phyloP scores from a whole-genome alignment of 352 stramenopile genomes.

The Phytophthora palmivora region DNA sequence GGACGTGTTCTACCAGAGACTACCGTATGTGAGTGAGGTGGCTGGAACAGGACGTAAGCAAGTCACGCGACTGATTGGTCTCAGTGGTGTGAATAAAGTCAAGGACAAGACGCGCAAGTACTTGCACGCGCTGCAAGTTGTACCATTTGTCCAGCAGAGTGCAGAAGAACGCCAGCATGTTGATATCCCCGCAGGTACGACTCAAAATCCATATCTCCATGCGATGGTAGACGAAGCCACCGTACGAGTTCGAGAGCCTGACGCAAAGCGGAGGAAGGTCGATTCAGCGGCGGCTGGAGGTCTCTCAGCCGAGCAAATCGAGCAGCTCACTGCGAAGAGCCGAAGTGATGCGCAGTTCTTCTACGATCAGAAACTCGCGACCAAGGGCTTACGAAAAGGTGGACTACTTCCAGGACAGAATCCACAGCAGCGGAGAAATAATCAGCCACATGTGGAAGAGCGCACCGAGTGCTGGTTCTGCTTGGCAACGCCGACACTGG shows the following conservation, averaged over 20 bases:
- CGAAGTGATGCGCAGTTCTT: constrained; percentile 64
- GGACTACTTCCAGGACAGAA: constrained; percentile 41
- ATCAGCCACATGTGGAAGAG: constrained; percentile 47
- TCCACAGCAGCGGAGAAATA: constrained; percentile 31
- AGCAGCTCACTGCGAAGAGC: constrained; percentile 63
- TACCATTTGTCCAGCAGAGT: constrained; percentile 39
- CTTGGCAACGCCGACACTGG: constrained; percentile 74
- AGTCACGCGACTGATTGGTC: constrained; percentile 74
- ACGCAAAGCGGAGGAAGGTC: constrained; percentile 53
- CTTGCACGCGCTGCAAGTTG: constrained; percentile 77
- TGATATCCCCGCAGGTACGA: constrained; percentile 76
- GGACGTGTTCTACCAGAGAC: constrained; percentile 78
- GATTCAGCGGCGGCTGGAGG: constrained; percentile 29
- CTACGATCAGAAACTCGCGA: constrained; percentile 74
- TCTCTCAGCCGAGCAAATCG: constrained; percentile 72
- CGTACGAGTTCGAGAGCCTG: constrained; percentile 26
- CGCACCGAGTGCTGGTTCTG: constrained; percentile 90
- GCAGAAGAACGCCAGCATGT: constrained; percentile 40
- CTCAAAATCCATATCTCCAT: constrained; percentile 72
- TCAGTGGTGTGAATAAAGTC: constrained; percentile 60
- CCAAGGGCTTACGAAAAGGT: constrained; percentile 56
- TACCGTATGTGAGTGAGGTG: constrained; percentile 79
- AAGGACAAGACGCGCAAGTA: constrained; percentile 87
- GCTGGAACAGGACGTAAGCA: constrained; percentile 53
- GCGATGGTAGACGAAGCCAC: constrained; percentile 35